Base-by-base conservation (phyloP, 2,329 filamentous ascomycete species). In the Didymella sp. region DNA sequence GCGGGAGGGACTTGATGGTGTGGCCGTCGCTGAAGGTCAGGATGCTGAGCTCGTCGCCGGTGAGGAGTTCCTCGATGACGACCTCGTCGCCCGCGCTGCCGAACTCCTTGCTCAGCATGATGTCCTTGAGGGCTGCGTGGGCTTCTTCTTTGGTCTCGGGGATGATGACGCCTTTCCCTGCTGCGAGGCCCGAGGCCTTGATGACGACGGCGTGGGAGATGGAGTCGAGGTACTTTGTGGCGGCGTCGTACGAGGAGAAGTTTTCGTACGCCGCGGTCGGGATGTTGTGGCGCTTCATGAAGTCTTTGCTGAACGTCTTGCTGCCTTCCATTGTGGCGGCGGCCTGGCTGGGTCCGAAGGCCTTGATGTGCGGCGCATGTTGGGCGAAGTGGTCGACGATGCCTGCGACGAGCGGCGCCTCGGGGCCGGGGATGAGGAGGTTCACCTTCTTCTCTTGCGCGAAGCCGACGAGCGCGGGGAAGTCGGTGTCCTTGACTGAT, bases 241-340 rank as follows among this genome's bases (percentile, higher is more conserved):
- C 92, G 43, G 85, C 80, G 52, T 89, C 85, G 76, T 90, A 93
- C 69, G 90, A 84, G 75, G 83, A 86, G 73, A 98, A 97, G 80
- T 96, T 97, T 76, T 89, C 86, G 79, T 96, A 98, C 35, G 85
- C 87, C 15, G 95, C 95, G 1, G 95, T 98, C 33, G 94, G 93
- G 68, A 99, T 96, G 69, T 85, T 84, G 79, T 96, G 87, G 64
- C 89, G 87, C 77, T 90, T 89, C 95, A 98, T 99, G 74, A 98
- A 98, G 77, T 98, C 93, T 76, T 99, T 99, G 60, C 91, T 92
- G 77, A 96, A 98, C 11, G 94, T 91, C 82, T 99, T 99, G 80
- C 91, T 96, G 58, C 95, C 95, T 78, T 99, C 95, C 85, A 99
- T 91, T 41, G 86, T 85, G 17, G 95, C 93, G 21, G 95, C 94